Conservation (phyloP, 2,329 filamentous ascomycete species). For the Scedosporium apiospermum region DNA sequence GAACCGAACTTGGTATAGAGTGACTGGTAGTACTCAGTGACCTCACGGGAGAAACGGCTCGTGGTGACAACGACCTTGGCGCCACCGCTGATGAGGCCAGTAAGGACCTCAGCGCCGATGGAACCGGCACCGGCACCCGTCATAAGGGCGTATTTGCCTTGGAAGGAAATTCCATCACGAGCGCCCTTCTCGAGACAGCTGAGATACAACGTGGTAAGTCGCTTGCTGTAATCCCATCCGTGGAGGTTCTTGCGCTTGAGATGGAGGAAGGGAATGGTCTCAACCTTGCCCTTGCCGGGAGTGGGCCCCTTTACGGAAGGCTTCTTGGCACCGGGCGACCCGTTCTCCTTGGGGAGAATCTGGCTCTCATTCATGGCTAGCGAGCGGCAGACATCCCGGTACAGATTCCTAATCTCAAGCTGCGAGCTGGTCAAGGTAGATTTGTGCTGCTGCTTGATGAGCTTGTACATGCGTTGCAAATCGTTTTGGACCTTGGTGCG, state of each 20-base stretch:
- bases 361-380: conserved; percentile 97
- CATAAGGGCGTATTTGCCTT: conserved; percentile 95
- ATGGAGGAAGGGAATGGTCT: conserved; percentile 96
- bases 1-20: conserved; percentile 96
- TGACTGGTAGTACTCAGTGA: conserved; percentile 97
- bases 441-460: conserved; percentile 97
- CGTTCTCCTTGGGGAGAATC: conserved; percentile 82
- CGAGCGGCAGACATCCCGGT: conserved; percentile 88
- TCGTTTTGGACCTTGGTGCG: conserved; percentile 97
- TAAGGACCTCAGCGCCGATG: conserved; percentile 92
- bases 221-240: conserved; percentile 99
- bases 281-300: conserved; percentile 73
- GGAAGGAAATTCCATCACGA: conserved; percentile 77
- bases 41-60: conserved; percentile 89
- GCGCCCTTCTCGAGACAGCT: conserved; percentile 87
- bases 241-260: conserved; percentile 88
- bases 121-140: conserved; percentile 96
- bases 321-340: conserved; percentile 42
- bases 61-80: conserved; percentile 96
- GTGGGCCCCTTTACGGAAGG: conserved; percentile 39
- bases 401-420: conserved; percentile 90
- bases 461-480: conserved; percentile 88
- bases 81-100: conserved; percentile 91
- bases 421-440: conserved; percentile 84
- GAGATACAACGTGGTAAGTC: conserved; percentile 85